Evolutionary conservation across 2,329 filamentous ascomycete species (phyloP), one percentile per base, ranked within the genome.

Genomic region (Diaporthe vaccinii): DNA sequence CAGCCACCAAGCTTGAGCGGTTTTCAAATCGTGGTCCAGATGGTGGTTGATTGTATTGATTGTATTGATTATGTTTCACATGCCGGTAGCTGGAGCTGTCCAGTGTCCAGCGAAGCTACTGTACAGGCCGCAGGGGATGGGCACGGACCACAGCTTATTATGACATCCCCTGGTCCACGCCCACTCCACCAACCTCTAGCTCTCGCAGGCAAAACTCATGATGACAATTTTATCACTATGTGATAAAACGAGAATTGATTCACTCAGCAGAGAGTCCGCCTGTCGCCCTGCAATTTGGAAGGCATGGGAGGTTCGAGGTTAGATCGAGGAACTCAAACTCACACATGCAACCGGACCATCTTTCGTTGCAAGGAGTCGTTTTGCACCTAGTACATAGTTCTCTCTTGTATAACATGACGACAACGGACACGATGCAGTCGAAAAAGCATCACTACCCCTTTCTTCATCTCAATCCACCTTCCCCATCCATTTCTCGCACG

Each of bases 61-160:
- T 65, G 71, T 46, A 4, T 15, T 22, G 39, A 14, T 39, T 31
- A n/a, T 65, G 71, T 73, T 65, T 73, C 71, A 73, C 71, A 65
- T 73, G 71, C 28, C 34, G 25, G 20, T 10, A 22, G 36, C 15
- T 55, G 22, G 46, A 65, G 46, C 69, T 57, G 71, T 57, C 70
- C n/a, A 53, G 31, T 55, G 65, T 55, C 44, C 46, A 62, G 58
- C 25, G 58, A 65, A 65, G 71, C 46, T 73, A 25, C 70, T 55
- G 44, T 73, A 25, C 70, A 62, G 44, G 46, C 58, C 28, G 44
- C 69, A 62, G 46, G 34, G 51, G 58, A 12, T 36, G 39, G 25
- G 58, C 58, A 65, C 71, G 46, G 58, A 73, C 46, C 58, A 65
- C 34, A 65, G 46, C 71, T 65, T 73, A 65, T 55, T 41, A 8